Base-by-base conservation (phyloP, 768 basidiomycete species). In the Collybiopsis luxurians region DNA sequence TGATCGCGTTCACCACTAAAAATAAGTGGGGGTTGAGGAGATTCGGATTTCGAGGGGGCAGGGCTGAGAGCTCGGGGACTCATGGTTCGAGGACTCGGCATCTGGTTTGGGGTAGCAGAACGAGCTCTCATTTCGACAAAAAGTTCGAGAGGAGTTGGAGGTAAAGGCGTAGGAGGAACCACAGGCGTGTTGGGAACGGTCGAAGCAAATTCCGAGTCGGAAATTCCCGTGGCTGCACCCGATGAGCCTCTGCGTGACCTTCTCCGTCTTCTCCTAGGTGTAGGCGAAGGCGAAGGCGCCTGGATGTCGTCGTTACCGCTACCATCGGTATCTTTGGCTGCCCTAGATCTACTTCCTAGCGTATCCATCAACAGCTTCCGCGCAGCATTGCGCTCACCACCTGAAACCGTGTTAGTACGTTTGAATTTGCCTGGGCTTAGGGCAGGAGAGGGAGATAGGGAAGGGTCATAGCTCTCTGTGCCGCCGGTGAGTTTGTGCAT, bases 401-500 rank as follows among this genome's bases (percentile, higher is more conserved):
- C 91, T 1, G 90, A 82, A 13, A 92, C 85, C 17, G 92, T 94
- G 64, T 92, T 92, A 63, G 89, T 92, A 55, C 92, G 80, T 53
- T 72, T 74, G 30, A 87, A 71, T 59, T 75, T 76, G 7, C 66
- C 71, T 6, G 68, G 61, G 6, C 70, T 63, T 7, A 78, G 77
- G 7, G 82, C 80, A 15, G 83, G 80, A 3, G 84, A 83, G 10
- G 87, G 82, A 23, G 83, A 77, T 45, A 81, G 73, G 1, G 71
- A 63, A 12, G 73, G 75, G 57, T 89, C 87, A 59, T 84, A 82
- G 4, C 78, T 74, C 59, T 90, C 89, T 47, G 79, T 78, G 26
- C 86, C 88, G 39, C 90, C 89, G 1, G 89, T 93, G 55, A 97
- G 76, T 68, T 93, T 95, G 60, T 85, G 85, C 83, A 96, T 84